Evolutionary conservation across 495 filamentous ascomycete species (phyloP), one percentile per base, ranked within the genome.

Genomic region (Daldinia bambusicola): DNA sequence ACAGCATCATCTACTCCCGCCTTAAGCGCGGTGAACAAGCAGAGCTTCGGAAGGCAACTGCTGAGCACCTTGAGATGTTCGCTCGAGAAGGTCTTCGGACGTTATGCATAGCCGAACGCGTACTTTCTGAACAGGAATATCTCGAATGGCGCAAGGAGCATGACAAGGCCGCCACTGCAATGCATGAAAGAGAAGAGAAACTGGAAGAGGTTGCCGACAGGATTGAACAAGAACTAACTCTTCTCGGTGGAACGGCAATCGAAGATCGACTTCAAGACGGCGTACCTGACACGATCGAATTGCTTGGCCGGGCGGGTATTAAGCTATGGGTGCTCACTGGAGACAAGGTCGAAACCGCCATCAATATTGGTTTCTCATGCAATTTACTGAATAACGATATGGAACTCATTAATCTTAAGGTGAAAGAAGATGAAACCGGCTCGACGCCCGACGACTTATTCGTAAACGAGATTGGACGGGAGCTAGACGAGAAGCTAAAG

Each of bases 321-420:
- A 99, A 99, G 77, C 88, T 99, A n/a, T 99, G 96, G 96, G 96
- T 99, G 63, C 83, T 99, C 51, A 99, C 96, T 36, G 96, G 96
- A 61, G 96, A 99, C 83, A 99, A 98, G 81, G 95, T 98, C 53
- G 96, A 98, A 80, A 99, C 96, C 53, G 96, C 96, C 45, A 98
- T 99, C 87, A 99, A 99, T 80, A 99, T 99, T 78, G 96, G 96
- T 20, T 99, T 98, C 80, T 98, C 96, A 12, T 98, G 96, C 85
- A 99, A 99, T 67, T 87, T 99, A 38, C 86, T 99, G 48, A 91
- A 94, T 80, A 99, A 98, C 79, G 90, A 95, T 67, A 97, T 99
- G 96, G 95, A 99, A 69, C 83, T 99, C 51, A 92, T 99, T 71
- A 88, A 96, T 30, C 86, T 98, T 76, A 97, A 97, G 74, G 84